These are phyloP conservation scores for Trichoderma sp. DNA, from an alignment of 2,329 filamentous ascomycete species.

Conservation along the genomic window DNA sequence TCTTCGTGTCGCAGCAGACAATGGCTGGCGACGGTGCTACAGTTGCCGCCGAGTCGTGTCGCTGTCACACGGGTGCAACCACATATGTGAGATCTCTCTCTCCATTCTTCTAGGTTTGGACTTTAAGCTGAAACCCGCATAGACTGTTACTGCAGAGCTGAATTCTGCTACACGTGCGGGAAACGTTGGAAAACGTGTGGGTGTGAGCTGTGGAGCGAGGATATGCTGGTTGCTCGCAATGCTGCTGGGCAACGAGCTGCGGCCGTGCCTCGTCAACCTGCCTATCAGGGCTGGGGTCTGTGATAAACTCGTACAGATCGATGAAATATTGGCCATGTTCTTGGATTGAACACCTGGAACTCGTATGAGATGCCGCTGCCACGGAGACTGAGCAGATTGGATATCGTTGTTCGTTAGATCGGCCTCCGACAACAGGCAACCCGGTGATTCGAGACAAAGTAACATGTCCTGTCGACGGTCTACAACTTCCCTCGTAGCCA, in stretches of 20 bases:
- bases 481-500: no score
- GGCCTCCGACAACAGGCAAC: no score
- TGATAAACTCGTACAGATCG: not conserved
- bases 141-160: slow-evolving; percentile 69
- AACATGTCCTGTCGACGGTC: no score
- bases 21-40: slow-evolving; percentile 76
- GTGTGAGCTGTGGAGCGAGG: slow-evolving; percentile 47
- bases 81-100: slow-evolving; percentile 74
- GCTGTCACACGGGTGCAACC: slow-evolving; percentile 79
- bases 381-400: no score
- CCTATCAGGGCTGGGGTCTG: not conserved
- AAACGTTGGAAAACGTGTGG: slow-evolving; percentile 79
- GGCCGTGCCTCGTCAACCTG: not conserved
- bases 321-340: no score
- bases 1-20: slow-evolving; percentile 56
- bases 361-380: no score
- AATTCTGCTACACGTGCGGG: slow-evolving; percentile 88
- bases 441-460: no score
- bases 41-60: slow-evolving; percentile 75
- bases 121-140: slow-evolving; percentile 34
- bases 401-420: no score
- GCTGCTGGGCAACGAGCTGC: not conserved
- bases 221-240: slow-evolving; percentile 6
- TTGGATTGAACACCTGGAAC: no score
- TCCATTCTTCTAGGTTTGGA: not conserved